Evolutionary conservation across 1,284 basidiomycete species (phyloP).

Genomic region (Omphalotus olearius): DNA sequence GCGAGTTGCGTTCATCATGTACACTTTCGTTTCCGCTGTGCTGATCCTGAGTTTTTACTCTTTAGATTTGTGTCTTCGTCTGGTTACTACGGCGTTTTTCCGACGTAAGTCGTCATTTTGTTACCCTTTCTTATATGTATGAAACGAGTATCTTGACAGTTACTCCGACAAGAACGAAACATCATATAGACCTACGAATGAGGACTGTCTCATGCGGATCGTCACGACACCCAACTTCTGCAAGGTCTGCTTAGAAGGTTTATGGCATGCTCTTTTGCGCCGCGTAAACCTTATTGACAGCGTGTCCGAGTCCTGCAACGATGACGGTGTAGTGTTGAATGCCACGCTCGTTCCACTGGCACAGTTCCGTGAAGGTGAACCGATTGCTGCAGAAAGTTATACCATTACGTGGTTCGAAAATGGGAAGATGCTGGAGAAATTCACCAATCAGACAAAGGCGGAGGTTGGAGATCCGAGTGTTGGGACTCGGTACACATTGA

Average conservation of each 20-base stretch:
- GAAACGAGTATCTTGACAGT: constrained; percentile 27
- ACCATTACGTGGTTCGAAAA: constrained; percentile 51
- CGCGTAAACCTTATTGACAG: constrained; percentile 60
- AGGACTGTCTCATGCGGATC: constrained; percentile 80
- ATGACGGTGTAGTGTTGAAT: constrained; percentile 28
- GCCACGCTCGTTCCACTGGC: constrained; percentile 56
- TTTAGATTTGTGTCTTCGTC: constrained; percentile 56
- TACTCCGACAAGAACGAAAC: constrained; percentile 59
- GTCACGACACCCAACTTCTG: constrained; percentile 74
- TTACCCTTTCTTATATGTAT: constrained; percentile 5
- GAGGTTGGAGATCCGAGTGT: constrained; percentile 30
- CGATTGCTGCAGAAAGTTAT: constrained; percentile 44
- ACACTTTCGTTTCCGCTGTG: no score
- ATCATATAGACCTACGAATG: constrained; percentile 74
- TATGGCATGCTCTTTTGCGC: constrained; percentile 62
- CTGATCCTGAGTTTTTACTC: neutral
- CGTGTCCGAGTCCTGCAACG: constrained; percentile 32
- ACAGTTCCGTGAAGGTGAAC: constrained; percentile 39
- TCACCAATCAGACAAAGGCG: constrained; percentile 46
- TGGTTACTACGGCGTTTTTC: constrained; percentile 70
- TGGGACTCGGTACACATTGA: constrained; percentile 33
- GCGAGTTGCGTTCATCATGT: constrained; percentile 39
- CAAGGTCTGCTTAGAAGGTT: constrained; percentile 67
- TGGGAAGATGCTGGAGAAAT: constrained; percentile 34
- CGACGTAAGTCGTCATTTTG: constrained; percentile 47